Percentiles rank a stretch among this genome's conserved stretches.
Conservation (phyloP, 805 yeast species). For the Candida succiphila region DNA sequence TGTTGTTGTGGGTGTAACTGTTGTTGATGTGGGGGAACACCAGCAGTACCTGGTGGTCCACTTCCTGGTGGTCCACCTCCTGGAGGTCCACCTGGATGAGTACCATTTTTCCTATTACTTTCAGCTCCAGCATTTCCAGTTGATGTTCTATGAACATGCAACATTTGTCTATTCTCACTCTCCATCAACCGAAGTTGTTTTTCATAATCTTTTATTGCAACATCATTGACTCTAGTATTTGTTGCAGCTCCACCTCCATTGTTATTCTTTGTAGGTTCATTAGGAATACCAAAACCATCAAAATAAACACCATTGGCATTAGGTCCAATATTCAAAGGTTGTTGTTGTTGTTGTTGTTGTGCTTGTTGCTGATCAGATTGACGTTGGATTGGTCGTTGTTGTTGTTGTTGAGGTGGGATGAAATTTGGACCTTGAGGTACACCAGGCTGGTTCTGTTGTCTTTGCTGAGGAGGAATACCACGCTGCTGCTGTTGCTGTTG, state of each 20-base stretch:
- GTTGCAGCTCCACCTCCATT: conserved; percentile 12
- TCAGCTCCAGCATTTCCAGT: conserved; percentile 9
- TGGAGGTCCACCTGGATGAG: no score
- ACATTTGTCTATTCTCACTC: conserved; percentile 61
- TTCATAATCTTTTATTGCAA: conserved; percentile 75
- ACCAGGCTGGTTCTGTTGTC: not conserved
- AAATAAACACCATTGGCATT: conserved; percentile 14
- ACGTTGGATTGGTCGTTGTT: no score
- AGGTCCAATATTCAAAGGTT: no score
- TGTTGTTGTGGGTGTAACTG: conserved; percentile 5
- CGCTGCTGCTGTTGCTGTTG: conserved; percentile 10
- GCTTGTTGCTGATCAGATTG: no score
- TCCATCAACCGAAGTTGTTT: conserved; percentile 69
- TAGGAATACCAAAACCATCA: conserved; percentile 3
- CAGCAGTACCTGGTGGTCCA: no score
- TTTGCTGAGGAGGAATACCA: conserved; percentile 3
- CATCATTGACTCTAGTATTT: conserved; percentile 17
- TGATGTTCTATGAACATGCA: conserved; percentile 40
- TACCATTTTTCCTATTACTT: no score
- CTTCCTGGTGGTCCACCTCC: no score
- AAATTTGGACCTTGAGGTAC: no score
- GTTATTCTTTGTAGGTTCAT: conserved; percentile 2
- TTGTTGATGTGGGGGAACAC: no score
- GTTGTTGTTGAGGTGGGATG: no score
- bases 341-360: no score